Conservation (phyloP, 2,329 filamentous ascomycete species). For the Fusarium sambucinum region DNA sequence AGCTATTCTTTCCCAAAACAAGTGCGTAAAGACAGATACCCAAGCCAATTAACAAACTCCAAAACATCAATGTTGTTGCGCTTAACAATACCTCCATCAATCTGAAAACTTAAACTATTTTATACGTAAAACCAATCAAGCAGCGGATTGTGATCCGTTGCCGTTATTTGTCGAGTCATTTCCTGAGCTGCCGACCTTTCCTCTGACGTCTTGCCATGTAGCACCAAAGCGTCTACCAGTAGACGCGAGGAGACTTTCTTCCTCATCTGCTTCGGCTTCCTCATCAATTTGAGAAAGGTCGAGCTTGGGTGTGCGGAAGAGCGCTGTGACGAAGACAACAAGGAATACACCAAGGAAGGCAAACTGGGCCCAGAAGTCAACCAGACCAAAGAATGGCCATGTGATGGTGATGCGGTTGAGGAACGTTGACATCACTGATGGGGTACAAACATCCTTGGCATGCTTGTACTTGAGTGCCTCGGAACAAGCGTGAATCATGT, state of each 20-base stretch:
- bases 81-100: conserved; percentile 14
- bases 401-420: conserved; percentile 92
- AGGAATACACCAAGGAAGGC: conserved; percentile 87
- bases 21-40: conserved; percentile 34
- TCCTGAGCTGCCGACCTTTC: conserved; percentile 52
- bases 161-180: conserved; percentile 25
- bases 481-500: conserved; percentile 83
- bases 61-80: conserved; percentile 16
- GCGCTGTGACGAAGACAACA: conserved; percentile 80
- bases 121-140: conserved; percentile 21
- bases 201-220: conserved; percentile 89
- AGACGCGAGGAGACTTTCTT: conserved; percentile 88
- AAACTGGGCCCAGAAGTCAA: conserved; percentile 98
- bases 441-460: conserved; percentile 87
- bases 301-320: conserved; percentile 84
- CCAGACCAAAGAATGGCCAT: conserved; percentile 91
- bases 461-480: conserved; percentile 77
- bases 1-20: conserved; percentile 10
- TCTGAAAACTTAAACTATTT: background rate
- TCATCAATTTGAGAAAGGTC: conserved; percentile 84
- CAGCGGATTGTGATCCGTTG: conserved; percentile 40
- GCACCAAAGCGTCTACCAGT: conserved; percentile 85
- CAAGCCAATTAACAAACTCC: conserved; percentile 28
- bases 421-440: conserved; percentile 90
- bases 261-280: conserved; percentile 90